Percentiles rank a stretch among this genome's conserved stretches.
phyloP scores from a whole-genome alignment of 2,329 filamentous ascomycete species.

The Pyricularia pennisetigena region DNA sequence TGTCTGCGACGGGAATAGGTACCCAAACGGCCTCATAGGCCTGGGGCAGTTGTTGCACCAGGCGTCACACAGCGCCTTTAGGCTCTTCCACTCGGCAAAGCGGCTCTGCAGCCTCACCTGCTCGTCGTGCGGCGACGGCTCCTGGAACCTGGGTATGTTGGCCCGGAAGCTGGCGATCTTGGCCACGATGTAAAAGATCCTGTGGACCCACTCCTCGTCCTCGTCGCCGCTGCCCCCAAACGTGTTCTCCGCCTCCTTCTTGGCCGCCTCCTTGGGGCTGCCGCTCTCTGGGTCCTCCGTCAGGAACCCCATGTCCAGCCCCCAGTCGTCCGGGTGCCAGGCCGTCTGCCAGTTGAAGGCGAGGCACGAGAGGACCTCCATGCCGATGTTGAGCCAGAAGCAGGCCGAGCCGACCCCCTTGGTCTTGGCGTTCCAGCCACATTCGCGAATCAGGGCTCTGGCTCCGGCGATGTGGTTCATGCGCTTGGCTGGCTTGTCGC shows the following conservation, averaged over 20 bases:
- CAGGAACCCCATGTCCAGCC: constrained; percentile 65
- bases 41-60: constrained; percentile 74
- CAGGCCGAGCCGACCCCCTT: constrained; percentile 75
- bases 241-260: not conserved
- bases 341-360: constrained; percentile 79
- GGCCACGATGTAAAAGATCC: constrained; percentile 80
- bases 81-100: constrained; percentile 64
- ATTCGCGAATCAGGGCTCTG: constrained; percentile 78
- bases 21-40: constrained; percentile 81
- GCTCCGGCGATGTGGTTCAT: constrained; percentile 87
- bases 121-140: constrained; percentile 50
- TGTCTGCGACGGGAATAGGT: constrained; percentile 59
- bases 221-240: constrained; percentile 43
- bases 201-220: constrained; percentile 71
- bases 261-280: constrained; percentile 4
- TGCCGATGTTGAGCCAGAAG: constrained; percentile 87
- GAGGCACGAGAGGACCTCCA: constrained; percentile 83
- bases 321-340: constrained; percentile 89
- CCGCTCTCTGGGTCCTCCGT: constrained; percentile 10
- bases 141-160: constrained; percentile 51
- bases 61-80: constrained; percentile 73
- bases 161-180: constrained; percentile 82
- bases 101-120: constrained; percentile 54
- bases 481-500: constrained; percentile 63
- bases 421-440: constrained; percentile 74